phyloP scores from a whole-genome alignment of 495 filamentous ascomycete species.

The Penicillium cosmopolitanum region DNA sequence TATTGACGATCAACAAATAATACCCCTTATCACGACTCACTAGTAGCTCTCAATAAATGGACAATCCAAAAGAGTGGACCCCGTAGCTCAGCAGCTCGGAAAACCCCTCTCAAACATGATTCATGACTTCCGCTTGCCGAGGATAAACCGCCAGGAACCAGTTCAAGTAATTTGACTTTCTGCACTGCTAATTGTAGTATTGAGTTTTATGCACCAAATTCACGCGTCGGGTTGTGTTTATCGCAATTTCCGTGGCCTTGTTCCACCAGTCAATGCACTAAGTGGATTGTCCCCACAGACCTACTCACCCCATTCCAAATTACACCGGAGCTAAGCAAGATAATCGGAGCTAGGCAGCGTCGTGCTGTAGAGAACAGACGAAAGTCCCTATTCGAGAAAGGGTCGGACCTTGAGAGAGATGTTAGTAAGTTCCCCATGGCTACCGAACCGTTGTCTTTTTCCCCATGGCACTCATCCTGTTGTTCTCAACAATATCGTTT shows the following conservation, averaged over 20 bases:
- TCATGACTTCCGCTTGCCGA: neutral
- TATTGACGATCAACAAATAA: conserved; percentile 7
- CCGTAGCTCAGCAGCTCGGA: neutral
- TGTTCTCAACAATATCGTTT: neutral
- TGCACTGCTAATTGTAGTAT: neutral
- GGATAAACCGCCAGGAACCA: neutral
- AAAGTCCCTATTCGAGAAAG: conserved; percentile 13
- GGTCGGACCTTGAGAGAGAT: neutral
- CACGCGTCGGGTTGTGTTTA: neutral
- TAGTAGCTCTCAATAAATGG: neutral
- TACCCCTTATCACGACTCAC: neutral
- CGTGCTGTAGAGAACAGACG: conserved; percentile 4
- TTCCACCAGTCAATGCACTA: conserved; percentile 12
- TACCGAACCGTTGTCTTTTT: neutral
- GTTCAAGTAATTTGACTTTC: neutral
- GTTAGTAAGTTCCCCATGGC: neutral
- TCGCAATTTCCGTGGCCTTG: conserved; percentile 16
- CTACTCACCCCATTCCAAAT: conserved; percentile 6
- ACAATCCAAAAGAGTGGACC: neutral
- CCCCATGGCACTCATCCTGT: neutral
- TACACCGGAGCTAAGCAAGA: neutral
- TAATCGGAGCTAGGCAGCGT: conserved; percentile 8
- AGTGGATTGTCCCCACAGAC: conserved; percentile 17
- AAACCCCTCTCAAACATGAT: neutral
- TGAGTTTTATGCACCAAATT: neutral